Percentiles rank a stretch among this genome's conserved stretches.
phyloP scores from a whole-genome alignment of 225 moss, liverwort and hornwort species.

The Bryum argenteum region DNA sequence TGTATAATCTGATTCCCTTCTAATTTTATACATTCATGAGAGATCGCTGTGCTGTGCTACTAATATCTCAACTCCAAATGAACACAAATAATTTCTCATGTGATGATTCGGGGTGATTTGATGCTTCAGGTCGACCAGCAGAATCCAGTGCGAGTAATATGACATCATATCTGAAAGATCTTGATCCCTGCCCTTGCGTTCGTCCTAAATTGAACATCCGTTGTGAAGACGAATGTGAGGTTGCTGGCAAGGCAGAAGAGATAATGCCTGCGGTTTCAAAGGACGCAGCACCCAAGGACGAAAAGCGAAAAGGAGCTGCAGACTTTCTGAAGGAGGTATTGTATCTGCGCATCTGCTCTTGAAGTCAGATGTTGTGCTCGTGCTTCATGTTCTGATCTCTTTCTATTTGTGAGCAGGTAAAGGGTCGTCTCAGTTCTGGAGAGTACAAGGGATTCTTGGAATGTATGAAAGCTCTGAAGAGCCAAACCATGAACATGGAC shows the following conservation, averaged over 20 bases:
- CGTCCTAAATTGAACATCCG: constrained; percentile 35
- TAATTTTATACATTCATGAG: too few relatives aligned
- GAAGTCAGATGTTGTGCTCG: constrained; percentile 3
- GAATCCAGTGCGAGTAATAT: constrained; percentile 35
- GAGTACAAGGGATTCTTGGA: constrained; percentile 85
- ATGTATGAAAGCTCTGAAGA: constrained; percentile 82
- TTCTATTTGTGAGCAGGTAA: constrained; percentile 64
- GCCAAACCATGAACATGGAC: constrained; percentile 76
- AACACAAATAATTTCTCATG: background rate
- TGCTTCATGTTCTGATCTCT: constrained; percentile 13
- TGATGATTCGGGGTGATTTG: constrained; percentile 20
- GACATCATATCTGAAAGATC: constrained; percentile 55
- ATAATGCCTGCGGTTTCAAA: constrained; percentile 41
- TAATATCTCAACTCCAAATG: constrained; percentile 8
- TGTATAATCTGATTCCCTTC: constrained; percentile 6
- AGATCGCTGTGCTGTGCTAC: background rate
- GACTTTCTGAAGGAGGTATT: constrained; percentile 77
- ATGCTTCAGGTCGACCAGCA: constrained; percentile 37
- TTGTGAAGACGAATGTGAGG: constrained; percentile 31
- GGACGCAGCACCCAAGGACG: constrained; percentile 41
- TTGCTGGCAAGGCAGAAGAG: constrained; percentile 47
- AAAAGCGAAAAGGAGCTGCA: constrained; percentile 61
- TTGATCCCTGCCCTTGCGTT: constrained; percentile 49
- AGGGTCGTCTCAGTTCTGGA: constrained; percentile 78
- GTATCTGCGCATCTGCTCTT: constrained; percentile 14